A percentile compares a stretch with the other conserved stretches of the same genome.
Conservation (phyloP, 2,329 filamentous ascomycete species). For the Sclerotiophoma versabilis region DNA sequence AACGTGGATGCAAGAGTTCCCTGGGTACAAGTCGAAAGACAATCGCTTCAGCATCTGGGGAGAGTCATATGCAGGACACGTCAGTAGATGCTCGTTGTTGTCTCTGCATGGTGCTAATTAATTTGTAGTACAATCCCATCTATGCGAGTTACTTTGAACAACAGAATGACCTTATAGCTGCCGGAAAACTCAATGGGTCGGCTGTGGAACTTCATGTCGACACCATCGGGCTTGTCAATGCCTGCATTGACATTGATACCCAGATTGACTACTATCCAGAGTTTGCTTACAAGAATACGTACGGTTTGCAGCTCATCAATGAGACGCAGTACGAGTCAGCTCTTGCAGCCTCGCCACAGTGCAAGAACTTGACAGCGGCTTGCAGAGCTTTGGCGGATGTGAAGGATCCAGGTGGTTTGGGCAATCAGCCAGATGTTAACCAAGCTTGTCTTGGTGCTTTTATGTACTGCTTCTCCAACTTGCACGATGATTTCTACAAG, state of each 20-base stretch:
- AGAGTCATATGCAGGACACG: slow-evolving; percentile 57
- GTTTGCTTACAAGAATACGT: slow-evolving; percentile 64
- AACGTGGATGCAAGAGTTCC: slow-evolving; percentile 28
- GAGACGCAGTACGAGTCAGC: slow-evolving; percentile 21
- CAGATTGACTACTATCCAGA: slow-evolving; percentile 55
- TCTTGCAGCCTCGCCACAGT: not conserved
- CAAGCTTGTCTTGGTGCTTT: slow-evolving; percentile 60
- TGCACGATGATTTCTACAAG: slow-evolving; percentile 37
- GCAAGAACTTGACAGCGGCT: slow-evolving; percentile 29
- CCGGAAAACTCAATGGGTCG: slow-evolving; percentile 37
- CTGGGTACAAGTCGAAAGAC: slow-evolving; percentile 23
- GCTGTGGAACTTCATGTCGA: slow-evolving; percentile 48
- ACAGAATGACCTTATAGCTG: slow-evolving; percentile 59
- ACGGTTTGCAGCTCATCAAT: slow-evolving; percentile 58
- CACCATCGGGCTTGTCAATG: slow-evolving; percentile 55
- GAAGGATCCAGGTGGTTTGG: slow-evolving; percentile 48
- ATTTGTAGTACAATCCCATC: slow-evolving; percentile 62
- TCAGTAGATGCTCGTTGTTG: no score
- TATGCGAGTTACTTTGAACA: slow-evolving; percentile 60
- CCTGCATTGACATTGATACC: slow-evolving; percentile 55
- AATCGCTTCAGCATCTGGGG: slow-evolving; percentile 40
- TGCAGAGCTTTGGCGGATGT: not conserved
- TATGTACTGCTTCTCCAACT: slow-evolving; percentile 58
- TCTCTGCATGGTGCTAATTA: no score
- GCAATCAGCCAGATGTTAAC: slow-evolving; percentile 36